phyloP scores from a whole-genome alignment of 225 moss, liverwort and hornwort genomes.

The Neckera pumila region DNA sequence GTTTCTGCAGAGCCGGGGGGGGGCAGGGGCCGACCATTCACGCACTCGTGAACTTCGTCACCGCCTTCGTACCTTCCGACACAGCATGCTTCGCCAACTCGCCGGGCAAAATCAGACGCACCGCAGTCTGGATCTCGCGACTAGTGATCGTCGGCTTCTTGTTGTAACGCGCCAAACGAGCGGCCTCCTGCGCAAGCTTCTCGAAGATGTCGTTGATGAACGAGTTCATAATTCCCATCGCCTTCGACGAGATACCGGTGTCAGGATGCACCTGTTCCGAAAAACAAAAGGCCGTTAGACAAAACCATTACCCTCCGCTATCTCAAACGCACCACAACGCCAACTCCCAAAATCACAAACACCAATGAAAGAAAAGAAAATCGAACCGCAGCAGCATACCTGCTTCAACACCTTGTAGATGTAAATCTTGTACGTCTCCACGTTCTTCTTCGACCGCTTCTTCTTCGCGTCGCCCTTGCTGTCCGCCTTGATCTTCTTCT shows the following conservation, averaged over 20 bases:
- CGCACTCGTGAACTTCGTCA: not conserved
- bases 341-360: too few relatives aligned
- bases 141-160: not conserved
- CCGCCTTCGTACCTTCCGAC: not conserved
- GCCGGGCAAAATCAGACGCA: not conserved
- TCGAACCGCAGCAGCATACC: not conserved
- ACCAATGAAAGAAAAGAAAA: accelerated
- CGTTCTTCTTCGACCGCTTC: not conserved
- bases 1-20: accelerated
- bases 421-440: not conserved
- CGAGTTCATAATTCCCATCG: not conserved
- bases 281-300: not conserved
- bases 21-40: accelerated
- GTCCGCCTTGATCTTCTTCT: not conserved
- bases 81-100: not conserved
- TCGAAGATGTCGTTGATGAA: not conserved
- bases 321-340: not conserved
- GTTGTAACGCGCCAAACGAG: not conserved
- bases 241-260: not conserved
- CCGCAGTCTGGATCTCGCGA: not conserved
- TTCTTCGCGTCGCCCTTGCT: not conserved
- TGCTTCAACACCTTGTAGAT: not conserved
- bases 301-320: too few relatives aligned
- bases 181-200: not conserved
- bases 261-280: not conserved